A percentile compares a stretch with the other conserved stretches of the same genome.
phyloP scores from a whole-genome alignment of 1,284 basidiomycete genomes.

The Amylostereum areolatum region DNA sequence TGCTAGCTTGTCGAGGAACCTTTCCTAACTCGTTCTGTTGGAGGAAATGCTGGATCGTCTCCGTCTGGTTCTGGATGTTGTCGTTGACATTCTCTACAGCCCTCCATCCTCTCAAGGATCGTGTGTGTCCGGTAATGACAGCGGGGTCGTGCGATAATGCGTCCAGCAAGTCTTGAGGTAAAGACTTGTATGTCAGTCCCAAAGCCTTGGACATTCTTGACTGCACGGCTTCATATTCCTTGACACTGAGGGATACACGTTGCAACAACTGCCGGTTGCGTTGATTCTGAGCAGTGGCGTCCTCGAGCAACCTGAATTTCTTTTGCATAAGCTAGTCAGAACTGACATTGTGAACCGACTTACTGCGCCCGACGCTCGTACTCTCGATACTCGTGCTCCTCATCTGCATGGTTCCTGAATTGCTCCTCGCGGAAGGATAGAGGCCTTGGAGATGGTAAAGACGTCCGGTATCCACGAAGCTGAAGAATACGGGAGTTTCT shows the following conservation, averaged over 20 bases:
- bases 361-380: constrained; percentile 59
- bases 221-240: constrained; percentile 60
- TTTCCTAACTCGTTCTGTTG: constrained; percentile 6
- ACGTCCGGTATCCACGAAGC: constrained; percentile 19
- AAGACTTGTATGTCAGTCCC: constrained; percentile 36
- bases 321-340: constrained; percentile 1
- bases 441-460: constrained; percentile 11
- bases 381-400: constrained; percentile 43
- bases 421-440: constrained; percentile 20
- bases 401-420: constrained; percentile 36
- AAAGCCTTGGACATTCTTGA: constrained; percentile 40
- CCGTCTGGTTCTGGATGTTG: constrained; percentile 52
- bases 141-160: constrained; percentile 71
- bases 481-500: constrained; percentile 2
- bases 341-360: constrained; percentile 17
- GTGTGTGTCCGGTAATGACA: constrained; percentile 57
- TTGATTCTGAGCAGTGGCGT: constrained; percentile 52
- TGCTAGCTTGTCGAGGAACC: constrained; percentile 27
- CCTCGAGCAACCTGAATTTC: constrained; percentile 46
- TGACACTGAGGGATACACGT: constrained; percentile 50
- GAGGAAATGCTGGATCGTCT: constrained; percentile 43
- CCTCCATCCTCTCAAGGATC: constrained; percentile 51
- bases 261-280: constrained; percentile 61
- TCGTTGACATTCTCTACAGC: constrained; percentile 68
- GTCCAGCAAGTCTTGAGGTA: constrained; percentile 62